Conservation (phyloP, 164 flowering plant genomes). For the Stephania cephalantha region DNA sequence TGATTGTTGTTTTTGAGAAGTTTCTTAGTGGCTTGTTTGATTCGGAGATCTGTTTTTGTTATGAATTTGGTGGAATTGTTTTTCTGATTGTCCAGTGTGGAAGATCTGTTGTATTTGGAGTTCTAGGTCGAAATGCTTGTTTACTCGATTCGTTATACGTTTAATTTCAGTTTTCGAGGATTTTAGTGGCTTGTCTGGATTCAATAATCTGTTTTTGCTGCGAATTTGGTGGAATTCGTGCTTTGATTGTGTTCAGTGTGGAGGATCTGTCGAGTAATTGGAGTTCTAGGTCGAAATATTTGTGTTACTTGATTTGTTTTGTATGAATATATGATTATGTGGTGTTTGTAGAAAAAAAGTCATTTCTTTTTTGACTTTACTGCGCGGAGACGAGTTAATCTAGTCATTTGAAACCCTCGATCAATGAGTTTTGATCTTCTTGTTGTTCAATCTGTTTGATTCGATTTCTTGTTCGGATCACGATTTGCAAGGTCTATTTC, state of each 20-base stretch:
- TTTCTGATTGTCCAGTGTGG: background rate
- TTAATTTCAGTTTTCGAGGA: background rate
- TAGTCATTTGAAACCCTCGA: background rate
- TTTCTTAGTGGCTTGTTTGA: background rate
- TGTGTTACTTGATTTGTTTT: background rate
- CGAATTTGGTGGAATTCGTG: background rate
- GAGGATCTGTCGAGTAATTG: background rate
- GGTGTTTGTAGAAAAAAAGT: background rate
- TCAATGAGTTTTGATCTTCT: background rate
- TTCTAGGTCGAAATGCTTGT: background rate
- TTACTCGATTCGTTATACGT: background rate
- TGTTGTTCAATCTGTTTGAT: conserved; percentile 15
- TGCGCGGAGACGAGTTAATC: background rate
- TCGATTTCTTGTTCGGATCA: background rate
- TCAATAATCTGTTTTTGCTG: background rate
- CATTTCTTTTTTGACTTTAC: background rate
- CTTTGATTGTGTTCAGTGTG: background rate
- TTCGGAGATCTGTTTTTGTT: background rate
- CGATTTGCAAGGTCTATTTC: too few species aligned
- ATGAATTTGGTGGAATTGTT: background rate
- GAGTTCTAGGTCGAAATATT: background rate
- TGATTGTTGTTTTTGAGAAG: background rate
- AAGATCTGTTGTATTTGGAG: background rate
- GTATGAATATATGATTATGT: background rate
- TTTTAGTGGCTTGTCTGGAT: background rate